phyloP scores from a whole-genome alignment of 2,329 filamentous ascomycete genomes.

The Colletotrichum zoysiae region DNA sequence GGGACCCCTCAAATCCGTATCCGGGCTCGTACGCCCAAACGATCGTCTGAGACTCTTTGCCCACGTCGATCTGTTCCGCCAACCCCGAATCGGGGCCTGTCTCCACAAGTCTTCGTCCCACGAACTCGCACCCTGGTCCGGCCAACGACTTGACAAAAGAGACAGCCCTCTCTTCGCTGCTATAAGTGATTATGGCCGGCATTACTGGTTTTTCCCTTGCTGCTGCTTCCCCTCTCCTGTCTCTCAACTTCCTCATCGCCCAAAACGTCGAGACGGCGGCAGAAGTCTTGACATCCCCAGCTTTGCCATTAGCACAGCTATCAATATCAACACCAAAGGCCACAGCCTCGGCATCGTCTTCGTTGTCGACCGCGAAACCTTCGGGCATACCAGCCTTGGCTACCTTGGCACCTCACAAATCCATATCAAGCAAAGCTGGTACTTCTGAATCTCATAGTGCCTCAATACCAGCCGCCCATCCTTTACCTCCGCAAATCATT shows the following conservation, averaged over 20 bases:
- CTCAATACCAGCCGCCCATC: neutral
- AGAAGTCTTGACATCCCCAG: neutral
- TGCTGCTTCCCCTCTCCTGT: constrained; percentile 6
- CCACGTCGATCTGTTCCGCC: neutral
- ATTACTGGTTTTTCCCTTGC: constrained; percentile 5
- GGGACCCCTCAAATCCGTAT: neutral
- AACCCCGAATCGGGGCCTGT: neutral
- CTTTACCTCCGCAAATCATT: constrained; percentile 23
- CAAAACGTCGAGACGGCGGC: neutral
- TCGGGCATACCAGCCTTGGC: neutral
- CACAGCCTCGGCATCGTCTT: neutral
- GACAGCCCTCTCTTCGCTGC: neutral
- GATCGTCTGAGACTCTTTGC: constrained; percentile 14
- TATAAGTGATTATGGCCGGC: constrained; percentile 24
- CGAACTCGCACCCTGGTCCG: constrained; percentile 9
- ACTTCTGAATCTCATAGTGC: too few species aligned
- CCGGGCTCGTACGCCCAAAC: constrained; percentile 4
- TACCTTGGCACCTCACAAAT: neutral
- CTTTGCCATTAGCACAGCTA: constrained; percentile 9
- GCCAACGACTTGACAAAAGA: neutral
- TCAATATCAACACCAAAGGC: neutral
- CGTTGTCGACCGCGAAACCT: neutral
- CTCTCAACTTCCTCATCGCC: constrained; percentile 4
- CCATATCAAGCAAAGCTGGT: neutral
- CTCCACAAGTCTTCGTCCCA: constrained; percentile 13